Conservation (phyloP, 768 basidiomycete genomes). For the Galerina sulciceps region DNA sequence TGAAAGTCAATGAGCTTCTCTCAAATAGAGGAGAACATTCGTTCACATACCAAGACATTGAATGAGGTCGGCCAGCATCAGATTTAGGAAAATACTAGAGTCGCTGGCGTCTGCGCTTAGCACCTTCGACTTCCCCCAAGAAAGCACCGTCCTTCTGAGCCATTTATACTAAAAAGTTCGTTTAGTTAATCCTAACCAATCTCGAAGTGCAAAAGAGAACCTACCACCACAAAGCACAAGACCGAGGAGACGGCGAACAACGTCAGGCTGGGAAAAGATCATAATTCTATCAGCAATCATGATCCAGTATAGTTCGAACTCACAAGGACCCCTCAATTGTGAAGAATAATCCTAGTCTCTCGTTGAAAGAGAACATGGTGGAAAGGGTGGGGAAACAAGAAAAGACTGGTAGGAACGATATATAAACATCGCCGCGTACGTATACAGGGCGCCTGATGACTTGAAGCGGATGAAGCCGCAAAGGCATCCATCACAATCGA, state of each 20-base stretch:
- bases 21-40: not conserved
- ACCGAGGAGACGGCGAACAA: conserved; percentile 22
- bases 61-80: conserved; percentile 51
- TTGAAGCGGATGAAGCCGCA: too few relatives aligned
- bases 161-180: conserved; percentile 19
- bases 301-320: not conserved
- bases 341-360: conserved; percentile 27
- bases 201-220: not conserved
- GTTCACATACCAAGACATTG: conserved; percentile 42
- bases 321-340: conserved; percentile 24
- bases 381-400: not conserved
- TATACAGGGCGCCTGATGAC: too few relatives aligned
- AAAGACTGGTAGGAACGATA: not conserved
- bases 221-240: conserved; percentile 28
- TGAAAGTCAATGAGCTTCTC: not conserved
- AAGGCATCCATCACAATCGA: too few relatives aligned
- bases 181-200: not conserved
- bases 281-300: not conserved
- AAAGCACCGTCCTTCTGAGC: conserved; percentile 17
- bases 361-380: conserved; percentile 25
- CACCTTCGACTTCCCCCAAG: conserved; percentile 8
- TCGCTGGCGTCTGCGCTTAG: conserved; percentile 31
- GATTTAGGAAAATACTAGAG: conserved; percentile 47
- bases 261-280: conserved; percentile 18
- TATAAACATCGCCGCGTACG: not conserved